Evolutionary conservation across 2,329 filamentous ascomycete genomes (phyloP), one percentile per base, ranked within the genome.

Genomic region (Hypoxylon sp.): DNA sequence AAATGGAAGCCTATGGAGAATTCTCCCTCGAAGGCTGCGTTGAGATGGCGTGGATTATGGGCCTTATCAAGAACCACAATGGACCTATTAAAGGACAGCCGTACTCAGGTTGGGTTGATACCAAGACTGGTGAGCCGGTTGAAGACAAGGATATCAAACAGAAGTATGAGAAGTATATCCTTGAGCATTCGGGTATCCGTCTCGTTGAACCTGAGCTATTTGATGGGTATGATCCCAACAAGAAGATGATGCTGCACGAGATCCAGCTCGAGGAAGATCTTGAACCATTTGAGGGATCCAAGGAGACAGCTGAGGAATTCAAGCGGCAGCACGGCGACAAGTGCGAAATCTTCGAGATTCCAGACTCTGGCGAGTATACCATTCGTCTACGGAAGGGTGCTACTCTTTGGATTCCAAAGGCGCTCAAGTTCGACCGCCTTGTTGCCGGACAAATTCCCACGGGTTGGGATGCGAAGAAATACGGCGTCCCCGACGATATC

Each of bases 11-110:
- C 1, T 91, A 95, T 74, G 96, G 96, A 79, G 89, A 97, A 78
- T 99, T 99, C 85, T 98, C 96, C 7, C 89, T 99, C 13, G 97
- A 99, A 82, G 96, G 96, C 31, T 98, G 96, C 77, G 92, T 99
- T 68, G 96, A 99, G 83, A 99, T 99, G 96, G 95, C 96, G 33
- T 99, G 96, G 96, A 94, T 99, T 81, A 99, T 98, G 95, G 96
- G 96, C 78, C 90, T 98, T 67, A 98, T 99, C 85, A 98, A 95
- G 87, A 97, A 99, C 82, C 93, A 97, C 85, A 98, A 98, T 75
- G 96, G 96, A 17, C 91, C 91, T 33, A 89, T 99, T 80, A 99
- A 99, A 85, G 96, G 96, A 80, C 92, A 97, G 84, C 92, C 92
- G 72, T 98, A 99, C 84, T 94, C 95, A 73, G 96, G 96, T 75